Base-by-base conservation (phyloP, 805 yeast genomes). In the Trichomonascus vanleenenianus region DNA sequence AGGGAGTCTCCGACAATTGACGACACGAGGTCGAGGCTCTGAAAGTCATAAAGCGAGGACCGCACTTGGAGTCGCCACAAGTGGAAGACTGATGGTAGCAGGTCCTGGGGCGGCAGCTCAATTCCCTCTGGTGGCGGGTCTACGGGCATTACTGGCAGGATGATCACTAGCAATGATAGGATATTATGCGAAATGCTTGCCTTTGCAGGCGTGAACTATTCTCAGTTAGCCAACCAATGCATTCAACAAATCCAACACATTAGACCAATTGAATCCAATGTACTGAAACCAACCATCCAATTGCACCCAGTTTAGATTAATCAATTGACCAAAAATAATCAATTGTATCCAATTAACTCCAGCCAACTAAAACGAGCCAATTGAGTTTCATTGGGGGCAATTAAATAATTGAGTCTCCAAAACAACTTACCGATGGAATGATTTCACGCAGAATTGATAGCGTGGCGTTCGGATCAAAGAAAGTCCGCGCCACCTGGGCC, bases 11-110 rank as follows among this genome's bases (percentile, higher is more conserved):
- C 50, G 12, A 85, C 71, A 7, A 82, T 65, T 22, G 76, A 72
- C 4, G 91, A 84, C 47, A 86, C 61, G 14, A 85, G 65, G 12
- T 81, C 78, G 9, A 86, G 71, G 46, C 85, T 54, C 52, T 79
- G 82, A 7, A 80, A 69, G 53, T 85, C 95, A 30, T 78, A 59
- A 65, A 14, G 76, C 70, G 34, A 72, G 58, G 52, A 70, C 61
- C 48, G 70, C 63, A 53, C 73, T 63, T 36, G 78, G 63, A 49
- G 79, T 69, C 75, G 59, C 95, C 96, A 87, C 38, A 85, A 64
- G 49, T 84, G 79, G 53, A 85, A 85, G 6, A 86, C 58, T 2
- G 85, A 64, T 0, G 89, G 80, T 25, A 85, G 59, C 52, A 81
- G 79, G 50, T 78, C 74, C 25, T 76, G 67, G 2, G 76, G 72